Percentiles rank a stretch among this genome's conserved stretches.
Evolutionary conservation across 164 flowering plant species (phyloP).

Genomic region (Malania oleifera): DNA sequence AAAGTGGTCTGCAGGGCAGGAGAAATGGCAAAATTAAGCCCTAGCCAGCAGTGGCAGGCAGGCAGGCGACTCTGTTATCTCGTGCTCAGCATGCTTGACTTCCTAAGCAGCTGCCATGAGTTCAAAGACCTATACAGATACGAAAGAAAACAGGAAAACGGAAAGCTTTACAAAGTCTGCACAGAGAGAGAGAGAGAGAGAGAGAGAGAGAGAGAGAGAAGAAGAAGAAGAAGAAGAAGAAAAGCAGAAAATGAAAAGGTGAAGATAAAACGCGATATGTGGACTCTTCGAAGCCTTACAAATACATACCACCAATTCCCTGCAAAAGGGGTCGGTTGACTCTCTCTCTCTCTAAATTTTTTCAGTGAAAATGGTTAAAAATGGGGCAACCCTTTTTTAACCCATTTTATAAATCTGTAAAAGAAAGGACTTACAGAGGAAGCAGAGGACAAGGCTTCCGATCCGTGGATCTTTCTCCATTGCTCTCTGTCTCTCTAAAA

Average conservation of each 20-base stretch:
- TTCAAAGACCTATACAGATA: slow-evolving; percentile 4
- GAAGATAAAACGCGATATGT: slow-evolving; percentile 46
- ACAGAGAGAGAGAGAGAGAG: too few species aligned
- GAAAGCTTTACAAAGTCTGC: slow-evolving; percentile 18
- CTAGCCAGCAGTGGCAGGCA: too few species aligned
- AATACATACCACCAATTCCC: slow-evolving; percentile 27
- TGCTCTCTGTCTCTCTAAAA: neutral
- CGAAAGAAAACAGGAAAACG: slow-evolving; percentile 10
- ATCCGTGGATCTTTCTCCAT: neutral
- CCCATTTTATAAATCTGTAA: neutral
- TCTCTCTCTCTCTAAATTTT: slow-evolving; percentile 17
- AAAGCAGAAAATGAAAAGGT: slow-evolving; percentile 15
- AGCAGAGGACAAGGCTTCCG: neutral
- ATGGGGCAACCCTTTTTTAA: neutral
- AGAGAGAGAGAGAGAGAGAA: neutral
- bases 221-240: slow-evolving; percentile 13
- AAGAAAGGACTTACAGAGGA: slow-evolving; percentile 4
- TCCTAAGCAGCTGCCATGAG: neutral
- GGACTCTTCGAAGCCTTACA: slow-evolving; percentile 81
- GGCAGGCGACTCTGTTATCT: slow-evolving; percentile 10
- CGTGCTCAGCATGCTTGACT: slow-evolving; percentile 46
- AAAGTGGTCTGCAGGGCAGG: neutral
- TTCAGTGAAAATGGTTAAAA: too few species aligned
- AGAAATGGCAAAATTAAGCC: slow-evolving; percentile 19
- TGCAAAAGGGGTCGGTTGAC: slow-evolving; percentile 55